Conservation (phyloP, 2,329 filamentous ascomycete species). For the Daldinia sp. region DNA sequence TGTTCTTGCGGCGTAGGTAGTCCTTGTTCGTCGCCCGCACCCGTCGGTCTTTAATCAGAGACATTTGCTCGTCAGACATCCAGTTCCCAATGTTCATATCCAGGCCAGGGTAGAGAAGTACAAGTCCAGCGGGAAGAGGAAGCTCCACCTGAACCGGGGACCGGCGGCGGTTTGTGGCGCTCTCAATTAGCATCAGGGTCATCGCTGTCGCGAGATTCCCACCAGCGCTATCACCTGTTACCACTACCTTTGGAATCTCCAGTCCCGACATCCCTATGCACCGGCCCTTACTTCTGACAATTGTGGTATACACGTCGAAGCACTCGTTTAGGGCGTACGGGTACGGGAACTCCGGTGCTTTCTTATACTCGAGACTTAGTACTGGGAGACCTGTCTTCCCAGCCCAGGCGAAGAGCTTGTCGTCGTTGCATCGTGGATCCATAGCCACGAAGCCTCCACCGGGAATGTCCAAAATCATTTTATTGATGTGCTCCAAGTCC, state of each 20-base stretch:
- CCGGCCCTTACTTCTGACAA: constrained; percentile 77
- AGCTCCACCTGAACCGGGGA: constrained; percentile 70
- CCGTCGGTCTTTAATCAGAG: constrained; percentile 85
- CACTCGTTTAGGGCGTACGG: constrained; percentile 89
- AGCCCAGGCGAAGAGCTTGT: constrained; percentile 93
- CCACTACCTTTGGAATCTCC: constrained; percentile 73
- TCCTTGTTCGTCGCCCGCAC: constrained; percentile 81
- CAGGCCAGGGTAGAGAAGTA: constrained; percentile 89
- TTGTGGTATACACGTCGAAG: constrained; percentile 84
- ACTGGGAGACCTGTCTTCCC: constrained; percentile 89
- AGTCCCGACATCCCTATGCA: constrained; percentile 81
- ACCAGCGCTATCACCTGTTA: constrained; percentile 85
- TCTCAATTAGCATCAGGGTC: constrained; percentile 90
- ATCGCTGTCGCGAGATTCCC: constrained; percentile 84
- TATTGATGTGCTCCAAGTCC: constrained; percentile 79
- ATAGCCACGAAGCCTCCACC: constrained; percentile 97
- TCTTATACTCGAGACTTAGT: constrained; percentile 90
- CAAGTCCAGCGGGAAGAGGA: constrained; percentile 80
- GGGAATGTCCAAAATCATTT: constrained; percentile 88
- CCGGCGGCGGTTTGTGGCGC: constrained; percentile 67
- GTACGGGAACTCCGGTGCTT: constrained; percentile 86
- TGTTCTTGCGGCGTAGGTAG: constrained; percentile 85
- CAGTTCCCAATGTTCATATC: constrained; percentile 99
- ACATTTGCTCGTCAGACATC: constrained; percentile 99
- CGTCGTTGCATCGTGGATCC: constrained; percentile 93